Conservation (phyloP, 306 rosid species). For the Vachellia pachyceras region DNA sequence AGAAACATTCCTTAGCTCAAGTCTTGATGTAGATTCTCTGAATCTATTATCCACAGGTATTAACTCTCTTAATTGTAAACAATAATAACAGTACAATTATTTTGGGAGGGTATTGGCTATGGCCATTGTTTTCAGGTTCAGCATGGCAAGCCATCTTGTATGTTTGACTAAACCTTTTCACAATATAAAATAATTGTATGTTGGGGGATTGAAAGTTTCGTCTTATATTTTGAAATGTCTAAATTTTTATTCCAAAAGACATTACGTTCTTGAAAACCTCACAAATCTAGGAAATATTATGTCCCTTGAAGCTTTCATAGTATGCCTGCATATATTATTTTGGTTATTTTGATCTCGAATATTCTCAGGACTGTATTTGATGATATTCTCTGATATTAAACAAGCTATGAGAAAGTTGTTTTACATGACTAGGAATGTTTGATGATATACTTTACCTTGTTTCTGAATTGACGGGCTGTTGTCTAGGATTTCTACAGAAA, state of each 20-base stretch:
- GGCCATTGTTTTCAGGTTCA: constrained; percentile 10
- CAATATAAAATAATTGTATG: background rate
- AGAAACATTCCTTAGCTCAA: no score
- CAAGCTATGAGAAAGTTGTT: background rate
- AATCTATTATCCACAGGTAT: no score
- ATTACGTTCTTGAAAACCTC: background rate
- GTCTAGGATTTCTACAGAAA: constrained; percentile 24
- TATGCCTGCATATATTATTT: background rate
- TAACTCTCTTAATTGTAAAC: no score
- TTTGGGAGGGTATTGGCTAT: background rate
- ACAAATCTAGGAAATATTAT: background rate
- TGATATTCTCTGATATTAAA: no score
- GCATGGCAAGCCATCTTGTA: constrained; percentile 16
- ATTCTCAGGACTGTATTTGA: background rate
- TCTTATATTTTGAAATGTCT: background rate
- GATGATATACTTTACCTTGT: no score
- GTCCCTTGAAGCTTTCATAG: background rate
- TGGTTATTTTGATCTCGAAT: background rate
- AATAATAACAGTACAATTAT: no score
- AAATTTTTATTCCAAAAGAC: no score
- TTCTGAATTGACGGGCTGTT: constrained; percentile 23
- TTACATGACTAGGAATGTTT: constrained; percentile 17
- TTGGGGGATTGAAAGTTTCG: background rate
- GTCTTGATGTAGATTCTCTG: no score
- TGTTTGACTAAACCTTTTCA: background rate